Conservation (phyloP, 2,329 filamentous ascomycete species). For the Aspergillus fijiensis region DNA sequence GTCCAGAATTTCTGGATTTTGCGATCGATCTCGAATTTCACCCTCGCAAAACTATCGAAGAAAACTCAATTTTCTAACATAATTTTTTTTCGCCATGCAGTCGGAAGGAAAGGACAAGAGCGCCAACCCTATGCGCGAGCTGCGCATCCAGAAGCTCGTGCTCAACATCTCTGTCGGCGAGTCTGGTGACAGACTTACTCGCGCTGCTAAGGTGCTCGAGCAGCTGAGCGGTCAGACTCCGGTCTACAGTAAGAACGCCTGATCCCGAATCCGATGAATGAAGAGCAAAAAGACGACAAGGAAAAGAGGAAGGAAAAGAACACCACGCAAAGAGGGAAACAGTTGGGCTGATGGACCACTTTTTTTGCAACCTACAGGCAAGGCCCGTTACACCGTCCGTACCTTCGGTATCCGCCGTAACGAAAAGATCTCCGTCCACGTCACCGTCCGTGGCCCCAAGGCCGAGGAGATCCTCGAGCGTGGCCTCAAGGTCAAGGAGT, state of each 20-base stretch:
- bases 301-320: background rate
- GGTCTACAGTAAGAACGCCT: conserved; percentile 81
- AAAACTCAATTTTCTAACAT: conserved; percentile 13
- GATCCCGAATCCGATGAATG: conserved; percentile 9
- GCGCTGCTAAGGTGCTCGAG: conserved; percentile 99
- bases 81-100: conserved; percentile 45
- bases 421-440: conserved; percentile 99
- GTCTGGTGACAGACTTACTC: conserved; percentile 99
- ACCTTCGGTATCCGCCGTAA: conserved; percentile 99
- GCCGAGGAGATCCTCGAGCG: conserved; percentile 99
- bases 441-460: conserved; percentile 98
- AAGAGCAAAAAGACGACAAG: background rate
- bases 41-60: conserved; percentile 3
- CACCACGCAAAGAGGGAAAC: background rate
- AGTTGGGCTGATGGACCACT: conserved; percentile 22
- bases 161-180: conserved; percentile 99
- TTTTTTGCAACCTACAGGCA: conserved; percentile 60
- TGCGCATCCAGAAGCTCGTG: conserved; percentile 98
- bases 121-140: conserved; percentile 99
- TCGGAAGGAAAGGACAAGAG: conserved; percentile 75
- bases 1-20: background rate
- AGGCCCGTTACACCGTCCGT: conserved; percentile 99
- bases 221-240: conserved; percentile 99
- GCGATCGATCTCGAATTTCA: background rate
- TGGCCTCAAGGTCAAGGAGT: conserved; percentile 99